These are phyloP conservation scores for Alloteropsis semialata DNA, from an alignment of 176 grass and related monocot genomes.

Conservation along the genomic window DNA sequence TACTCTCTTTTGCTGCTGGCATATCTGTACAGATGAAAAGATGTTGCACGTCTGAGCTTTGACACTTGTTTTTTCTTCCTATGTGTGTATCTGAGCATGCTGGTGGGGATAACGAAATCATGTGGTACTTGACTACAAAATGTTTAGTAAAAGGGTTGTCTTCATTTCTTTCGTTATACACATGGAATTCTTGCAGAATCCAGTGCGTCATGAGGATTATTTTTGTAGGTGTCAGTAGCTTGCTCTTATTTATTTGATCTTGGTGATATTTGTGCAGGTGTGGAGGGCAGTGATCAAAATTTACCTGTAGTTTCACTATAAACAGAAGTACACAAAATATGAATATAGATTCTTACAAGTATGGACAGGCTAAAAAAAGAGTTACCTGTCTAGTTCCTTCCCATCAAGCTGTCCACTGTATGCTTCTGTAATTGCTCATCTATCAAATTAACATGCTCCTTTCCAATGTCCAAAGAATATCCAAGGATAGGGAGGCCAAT, in stretches of 20 bases:
- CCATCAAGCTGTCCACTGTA: slow-evolving; percentile 87
- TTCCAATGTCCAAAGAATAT: slow-evolving; percentile 94
- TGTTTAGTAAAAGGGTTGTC: too few relatives aligned
- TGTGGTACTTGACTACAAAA: too few relatives aligned
- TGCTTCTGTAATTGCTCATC: slow-evolving; percentile 69
- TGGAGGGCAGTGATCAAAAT: neutral
- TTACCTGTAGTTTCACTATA: neutral
- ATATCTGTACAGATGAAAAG: too few relatives aligned
- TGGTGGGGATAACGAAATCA: too few relatives aligned
- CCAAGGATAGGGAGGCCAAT: slow-evolving; percentile 88
- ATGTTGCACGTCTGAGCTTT: too few relatives aligned
- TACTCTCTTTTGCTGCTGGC: too few relatives aligned
- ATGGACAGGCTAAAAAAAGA: neutral
- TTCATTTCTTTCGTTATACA: too few relatives aligned
- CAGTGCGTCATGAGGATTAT: too few relatives aligned
- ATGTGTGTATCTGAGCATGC: too few relatives aligned
- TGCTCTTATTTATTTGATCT: neutral
- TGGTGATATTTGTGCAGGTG: neutral
- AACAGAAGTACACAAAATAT: neutral
- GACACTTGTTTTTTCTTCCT: too few relatives aligned
- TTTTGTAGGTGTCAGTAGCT: neutral
- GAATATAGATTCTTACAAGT: neutral
- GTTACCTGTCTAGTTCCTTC: slow-evolving; percentile 83
- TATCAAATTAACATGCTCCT: slow-evolving; percentile 91
- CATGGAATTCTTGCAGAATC: too few relatives aligned